Percentiles rank a stretch among this genome's conserved stretches.
Conservation (phyloP, 306 rosid genomes). For the Betula pendula region DNA sequence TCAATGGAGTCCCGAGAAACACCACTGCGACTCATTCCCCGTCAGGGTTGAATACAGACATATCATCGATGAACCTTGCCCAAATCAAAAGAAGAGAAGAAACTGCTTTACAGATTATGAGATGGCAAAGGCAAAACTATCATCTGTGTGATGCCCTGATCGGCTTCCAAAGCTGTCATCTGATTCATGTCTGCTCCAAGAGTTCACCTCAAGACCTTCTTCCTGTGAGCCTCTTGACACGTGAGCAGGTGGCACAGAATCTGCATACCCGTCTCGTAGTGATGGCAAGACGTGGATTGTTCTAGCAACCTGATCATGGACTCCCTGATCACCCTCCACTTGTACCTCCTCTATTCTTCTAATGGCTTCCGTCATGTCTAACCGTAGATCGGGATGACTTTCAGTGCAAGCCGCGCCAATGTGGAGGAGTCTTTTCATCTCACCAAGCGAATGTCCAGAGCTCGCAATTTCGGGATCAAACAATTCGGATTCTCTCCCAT, state of each 20-base stretch:
- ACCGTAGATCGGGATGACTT: slow-evolving; percentile 43
- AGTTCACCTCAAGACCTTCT: slow-evolving; percentile 20
- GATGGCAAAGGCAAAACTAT: slow-evolving; percentile 26
- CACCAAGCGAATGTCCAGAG: slow-evolving; percentile 20
- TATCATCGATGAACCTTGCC: background rate
- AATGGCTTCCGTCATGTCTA: slow-evolving; percentile 49
- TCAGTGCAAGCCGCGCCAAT: slow-evolving; percentile 66
- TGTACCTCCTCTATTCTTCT: slow-evolving; percentile 58
- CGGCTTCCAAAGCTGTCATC: slow-evolving; percentile 20
- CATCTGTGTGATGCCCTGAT: slow-evolving; percentile 12
- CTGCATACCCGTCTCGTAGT: slow-evolving; percentile 36
- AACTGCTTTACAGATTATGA: slow-evolving; percentile 24
- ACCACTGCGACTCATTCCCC: slow-evolving; percentile 9
- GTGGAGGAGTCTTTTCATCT: slow-evolving; percentile 55
- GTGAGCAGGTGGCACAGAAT: slow-evolving; percentile 7
- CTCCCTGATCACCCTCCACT: slow-evolving; percentile 10
- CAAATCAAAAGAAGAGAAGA: background rate
- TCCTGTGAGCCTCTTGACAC: slow-evolving; percentile 21
- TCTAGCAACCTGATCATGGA: slow-evolving; percentile 19
- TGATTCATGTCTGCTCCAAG: slow-evolving; percentile 28
- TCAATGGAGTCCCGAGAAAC: no score
- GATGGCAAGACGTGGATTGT: slow-evolving; percentile 43
- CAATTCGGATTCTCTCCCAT: slow-evolving; percentile 56
- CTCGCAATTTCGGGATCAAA: slow-evolving; percentile 64
- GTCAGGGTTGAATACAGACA: slow-evolving; percentile 10